Conservation (phyloP, 371 early-diverging fungal species). For the Blakeslea trispora region DNA sequence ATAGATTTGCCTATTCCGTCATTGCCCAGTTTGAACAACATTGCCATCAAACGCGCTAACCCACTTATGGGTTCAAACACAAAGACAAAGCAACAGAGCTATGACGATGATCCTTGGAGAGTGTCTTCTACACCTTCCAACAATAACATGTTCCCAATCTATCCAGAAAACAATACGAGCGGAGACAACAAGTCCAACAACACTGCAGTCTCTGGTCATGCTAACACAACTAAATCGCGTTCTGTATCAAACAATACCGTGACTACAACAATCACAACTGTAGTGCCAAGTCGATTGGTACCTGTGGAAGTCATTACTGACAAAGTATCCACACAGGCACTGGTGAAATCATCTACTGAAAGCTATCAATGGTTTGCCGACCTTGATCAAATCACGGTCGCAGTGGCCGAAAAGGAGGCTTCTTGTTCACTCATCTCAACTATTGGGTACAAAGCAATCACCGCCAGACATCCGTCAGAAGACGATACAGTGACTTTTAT, state of each 20-base stretch:
- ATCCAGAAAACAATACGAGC: slow-evolving; percentile 7
- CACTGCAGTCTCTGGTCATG: neutral
- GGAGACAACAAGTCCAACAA: slow-evolving; percentile 1
- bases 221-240: neutral
- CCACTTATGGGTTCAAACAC: slow-evolving; percentile 10
- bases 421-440: slow-evolving; percentile 50
- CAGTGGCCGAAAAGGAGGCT: slow-evolving; percentile 72
- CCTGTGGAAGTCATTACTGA: slow-evolving; percentile 9
- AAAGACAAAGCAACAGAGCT: slow-evolving; percentile 17
- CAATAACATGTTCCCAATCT: slow-evolving; percentile 11
- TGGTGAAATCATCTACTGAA: slow-evolving; percentile 21
- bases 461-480: slow-evolving; percentile 39
- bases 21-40: slow-evolving; percentile 23
- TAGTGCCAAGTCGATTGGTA: neutral
- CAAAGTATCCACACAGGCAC: slow-evolving; percentile 16
- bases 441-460: slow-evolving; percentile 47
- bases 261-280: neutral
- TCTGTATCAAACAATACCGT: slow-evolving; percentile 5
- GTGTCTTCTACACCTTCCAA: slow-evolving; percentile 10
- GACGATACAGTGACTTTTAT: slow-evolving; percentile 52
- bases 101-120: slow-evolving; percentile 33
- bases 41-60: slow-evolving; percentile 16
- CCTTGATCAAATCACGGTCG: slow-evolving; percentile 57
- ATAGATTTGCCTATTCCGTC: slow-evolving; percentile 36
- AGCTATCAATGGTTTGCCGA: slow-evolving; percentile 51